These are phyloP conservation scores for Cordia subcordata DNA, from an alignment of 257 asterid genomes.

Conservation along the genomic window DNA sequence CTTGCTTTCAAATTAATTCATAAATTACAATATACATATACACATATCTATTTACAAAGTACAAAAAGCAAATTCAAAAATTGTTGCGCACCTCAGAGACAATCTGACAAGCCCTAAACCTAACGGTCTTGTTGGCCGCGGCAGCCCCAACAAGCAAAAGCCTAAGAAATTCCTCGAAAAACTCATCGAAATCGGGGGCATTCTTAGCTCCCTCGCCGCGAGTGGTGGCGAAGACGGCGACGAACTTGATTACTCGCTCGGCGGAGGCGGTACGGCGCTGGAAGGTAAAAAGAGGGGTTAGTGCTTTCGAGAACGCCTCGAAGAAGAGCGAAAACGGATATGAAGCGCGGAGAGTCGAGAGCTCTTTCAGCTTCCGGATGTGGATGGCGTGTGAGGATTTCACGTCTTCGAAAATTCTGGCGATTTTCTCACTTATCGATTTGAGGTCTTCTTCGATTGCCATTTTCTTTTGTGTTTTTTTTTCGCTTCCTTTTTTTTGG, in stretches of 20 bases:
- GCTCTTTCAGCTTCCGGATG: constrained; percentile 72
- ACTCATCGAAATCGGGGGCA: constrained; percentile 32
- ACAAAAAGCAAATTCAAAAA: background rate
- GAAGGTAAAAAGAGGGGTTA: constrained; percentile 62
- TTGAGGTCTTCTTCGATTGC: too few relatives aligned
- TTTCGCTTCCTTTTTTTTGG: too few relatives aligned
- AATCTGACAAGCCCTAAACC: constrained; percentile 89
- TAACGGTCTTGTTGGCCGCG: constrained; percentile 62
- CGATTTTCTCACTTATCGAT: constrained; percentile 21
- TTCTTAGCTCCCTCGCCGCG: constrained; percentile 20
- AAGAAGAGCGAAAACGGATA: constrained; percentile 34
- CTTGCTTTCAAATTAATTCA: too few relatives aligned
- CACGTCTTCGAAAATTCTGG: constrained; percentile 52
- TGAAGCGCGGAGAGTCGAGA: constrained; percentile 42
- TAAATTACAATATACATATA: too few relatives aligned
- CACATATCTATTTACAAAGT: too few relatives aligned
- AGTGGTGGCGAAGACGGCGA: constrained; percentile 44
- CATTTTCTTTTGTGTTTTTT: too few relatives aligned
- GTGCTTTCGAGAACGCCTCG: constrained; percentile 44
- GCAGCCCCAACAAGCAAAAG: constrained; percentile 57
- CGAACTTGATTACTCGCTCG: constrained; percentile 63
- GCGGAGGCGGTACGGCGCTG: constrained; percentile 61
- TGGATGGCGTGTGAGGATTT: constrained; percentile 64
- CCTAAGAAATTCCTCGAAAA: constrained; percentile 57
- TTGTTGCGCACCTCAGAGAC: constrained; percentile 64